Conservation (phyloP, 371 early-diverging fungal genomes). For the Circinella umbellata region DNA sequence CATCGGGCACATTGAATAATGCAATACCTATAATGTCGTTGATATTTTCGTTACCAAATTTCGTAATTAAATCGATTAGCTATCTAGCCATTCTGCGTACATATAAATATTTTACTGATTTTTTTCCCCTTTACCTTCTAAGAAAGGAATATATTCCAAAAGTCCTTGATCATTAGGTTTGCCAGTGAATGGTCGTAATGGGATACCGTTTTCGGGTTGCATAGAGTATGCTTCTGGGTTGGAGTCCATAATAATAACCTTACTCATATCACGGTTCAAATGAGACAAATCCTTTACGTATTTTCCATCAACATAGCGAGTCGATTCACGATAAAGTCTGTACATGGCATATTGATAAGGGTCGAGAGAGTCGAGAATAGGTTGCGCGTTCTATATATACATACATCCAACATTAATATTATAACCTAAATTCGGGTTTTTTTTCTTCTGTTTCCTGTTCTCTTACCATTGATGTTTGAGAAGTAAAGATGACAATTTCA, state of each 20-base stretch:
- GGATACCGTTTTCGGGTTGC: slow-evolving; percentile 93
- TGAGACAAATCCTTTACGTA: slow-evolving; percentile 91
- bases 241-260: slow-evolving; percentile 92
- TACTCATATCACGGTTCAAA: slow-evolving; percentile 92
- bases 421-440: neutral
- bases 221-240: slow-evolving; percentile 79
- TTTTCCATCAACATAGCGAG: slow-evolving; percentile 83
- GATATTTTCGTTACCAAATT: too few species aligned
- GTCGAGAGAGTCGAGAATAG: slow-evolving; percentile 89
- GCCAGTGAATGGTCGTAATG: slow-evolving; percentile 87
- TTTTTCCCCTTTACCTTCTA: slow-evolving; percentile 67
- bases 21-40: slow-evolving; percentile 55
- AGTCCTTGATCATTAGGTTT: slow-evolving; percentile 83
- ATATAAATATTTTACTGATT: too few species aligned
- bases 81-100: too few species aligned
- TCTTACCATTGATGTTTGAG: slow-evolving; percentile 70
- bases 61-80: too few species aligned
- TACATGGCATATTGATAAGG: slow-evolving; percentile 86
- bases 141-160: slow-evolving; percentile 85
- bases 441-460: neutral
- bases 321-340: slow-evolving; percentile 88
- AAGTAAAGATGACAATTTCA: slow-evolving; percentile 96
- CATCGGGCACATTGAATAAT: slow-evolving; percentile 77
- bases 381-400: slow-evolving; percentile 66
- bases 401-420: too few species aligned